These are phyloP conservation scores for Globisporangium middletonii DNA, from an alignment of 352 stramenopile species.

Conservation along the genomic window DNA sequence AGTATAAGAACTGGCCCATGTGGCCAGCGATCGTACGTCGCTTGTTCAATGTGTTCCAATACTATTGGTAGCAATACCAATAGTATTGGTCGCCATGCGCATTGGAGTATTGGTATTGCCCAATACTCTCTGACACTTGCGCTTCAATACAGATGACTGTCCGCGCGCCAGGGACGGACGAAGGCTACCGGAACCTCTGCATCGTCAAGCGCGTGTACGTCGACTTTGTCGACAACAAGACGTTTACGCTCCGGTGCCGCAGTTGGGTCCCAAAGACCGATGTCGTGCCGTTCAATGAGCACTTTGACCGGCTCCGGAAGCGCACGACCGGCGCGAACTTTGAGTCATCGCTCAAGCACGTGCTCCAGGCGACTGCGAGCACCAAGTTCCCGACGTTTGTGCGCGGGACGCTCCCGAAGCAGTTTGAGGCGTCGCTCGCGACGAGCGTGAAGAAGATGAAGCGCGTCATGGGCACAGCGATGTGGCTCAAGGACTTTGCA, in stretches of 20 bases:
- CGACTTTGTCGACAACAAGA: slow-evolving; percentile 52
- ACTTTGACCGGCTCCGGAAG: slow-evolving; percentile 28
- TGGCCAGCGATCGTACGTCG: slow-evolving; percentile 62
- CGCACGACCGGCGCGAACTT: slow-evolving; percentile 30
- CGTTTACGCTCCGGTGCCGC: slow-evolving; percentile 35
- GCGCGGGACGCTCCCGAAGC: slow-evolving; percentile 30
- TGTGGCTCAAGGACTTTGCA: slow-evolving; percentile 41
- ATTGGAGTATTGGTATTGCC: too few species aligned
- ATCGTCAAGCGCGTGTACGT: slow-evolving; percentile 38
- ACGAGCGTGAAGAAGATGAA: slow-evolving; percentile 34
- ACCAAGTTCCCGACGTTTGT: slow-evolving; percentile 49
- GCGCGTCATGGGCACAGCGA: slow-evolving; percentile 28
- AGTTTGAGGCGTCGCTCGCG: slow-evolving; percentile 20
- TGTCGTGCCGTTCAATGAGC: slow-evolving; percentile 30
- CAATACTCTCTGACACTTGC: background rate
- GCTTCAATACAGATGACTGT: slow-evolving; percentile 45
- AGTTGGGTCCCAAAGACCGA: slow-evolving; percentile 43
- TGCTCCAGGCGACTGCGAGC: slow-evolving; percentile 35
- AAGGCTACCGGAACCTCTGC: slow-evolving; percentile 30
- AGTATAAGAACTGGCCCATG: slow-evolving; percentile 72
- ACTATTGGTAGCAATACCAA: too few species aligned
- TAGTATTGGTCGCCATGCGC: too few species aligned
- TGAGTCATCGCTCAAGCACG: slow-evolving; percentile 28
- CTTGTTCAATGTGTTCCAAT: background rate
- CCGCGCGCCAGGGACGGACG: slow-evolving; percentile 37